These are phyloP conservation scores for Tetradesmus lagerheimii DNA, from an alignment of 139 green algal genomes.

Conservation along the genomic window DNA sequence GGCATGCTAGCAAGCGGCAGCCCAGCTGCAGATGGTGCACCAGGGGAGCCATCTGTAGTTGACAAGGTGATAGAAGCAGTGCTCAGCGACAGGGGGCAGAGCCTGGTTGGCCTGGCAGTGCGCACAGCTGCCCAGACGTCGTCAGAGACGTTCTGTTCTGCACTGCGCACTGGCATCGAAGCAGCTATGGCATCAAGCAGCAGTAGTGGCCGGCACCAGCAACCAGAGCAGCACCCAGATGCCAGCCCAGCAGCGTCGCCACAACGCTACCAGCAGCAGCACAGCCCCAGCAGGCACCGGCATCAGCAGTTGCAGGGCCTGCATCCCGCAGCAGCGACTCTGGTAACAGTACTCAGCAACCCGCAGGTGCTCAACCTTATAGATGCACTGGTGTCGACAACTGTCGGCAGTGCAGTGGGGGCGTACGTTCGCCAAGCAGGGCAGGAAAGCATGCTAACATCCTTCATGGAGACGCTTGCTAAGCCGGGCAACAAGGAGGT, in stretches of 20 bases:
- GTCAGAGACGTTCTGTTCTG: slow-evolving; percentile 33
- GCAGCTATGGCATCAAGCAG: slow-evolving; percentile 28
- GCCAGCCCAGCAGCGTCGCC: not conserved
- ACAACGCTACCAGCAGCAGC: not conserved
- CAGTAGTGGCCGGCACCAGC: slow-evolving; percentile 20
- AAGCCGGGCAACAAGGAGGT: slow-evolving; percentile 29
- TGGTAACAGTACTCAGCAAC: not conserved
- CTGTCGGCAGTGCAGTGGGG: slow-evolving; percentile 33
- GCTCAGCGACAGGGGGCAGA: slow-evolving; percentile 43
- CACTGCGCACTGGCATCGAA: not conserved
- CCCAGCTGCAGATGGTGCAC: not conserved
- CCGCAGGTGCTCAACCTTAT: slow-evolving; percentile 26
- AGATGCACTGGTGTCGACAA: slow-evolving; percentile 21
- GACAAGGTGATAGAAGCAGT: slow-evolving; percentile 41
- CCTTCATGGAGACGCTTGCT: slow-evolving; percentile 3
- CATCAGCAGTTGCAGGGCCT: slow-evolving; percentile 6
- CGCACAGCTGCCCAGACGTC: slow-evolving; percentile 29
- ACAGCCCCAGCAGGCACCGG: slow-evolving; percentile 1
- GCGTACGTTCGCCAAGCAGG: slow-evolving; percentile 19
- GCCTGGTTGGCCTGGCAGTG: slow-evolving; percentile 41
- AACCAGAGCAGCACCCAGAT: slow-evolving; percentile 3
- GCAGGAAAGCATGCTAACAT: not conserved
- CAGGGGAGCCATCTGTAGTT: slow-evolving; percentile 14
- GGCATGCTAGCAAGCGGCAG: not conserved
- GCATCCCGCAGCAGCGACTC: not conserved